Percentiles rank a stretch among this genome's conserved stretches.
Conservation (phyloP, 208 protist genomes). For the Porcisia hertigi region DNA sequence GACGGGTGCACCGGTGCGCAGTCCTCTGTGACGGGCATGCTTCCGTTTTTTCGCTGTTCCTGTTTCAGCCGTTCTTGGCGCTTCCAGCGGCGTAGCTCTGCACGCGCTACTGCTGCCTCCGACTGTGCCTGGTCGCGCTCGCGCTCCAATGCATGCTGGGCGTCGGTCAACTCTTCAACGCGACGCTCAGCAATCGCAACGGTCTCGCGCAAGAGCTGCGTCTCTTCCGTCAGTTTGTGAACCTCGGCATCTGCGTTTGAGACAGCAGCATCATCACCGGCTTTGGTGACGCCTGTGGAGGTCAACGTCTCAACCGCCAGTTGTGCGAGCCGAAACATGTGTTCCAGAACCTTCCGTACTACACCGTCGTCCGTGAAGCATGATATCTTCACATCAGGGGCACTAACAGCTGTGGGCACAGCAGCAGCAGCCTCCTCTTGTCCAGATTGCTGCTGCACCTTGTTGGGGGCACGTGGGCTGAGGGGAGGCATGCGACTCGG, state of each 20-base stretch:
- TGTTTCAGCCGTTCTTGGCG: constrained; percentile 26
- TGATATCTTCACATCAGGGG: constrained; percentile 32
- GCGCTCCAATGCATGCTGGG: constrained; percentile 38
- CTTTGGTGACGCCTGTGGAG: background rate
- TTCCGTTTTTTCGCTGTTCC: background rate
- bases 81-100: constrained; percentile 74
- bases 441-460: constrained; percentile 11
- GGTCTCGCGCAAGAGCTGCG: constrained; percentile 48
- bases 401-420: constrained; percentile 8
- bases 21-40: background rate
- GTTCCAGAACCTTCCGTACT: constrained; percentile 61
- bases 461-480: constrained; percentile 26
- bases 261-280: background rate
- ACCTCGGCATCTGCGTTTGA: constrained; percentile 6
- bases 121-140: constrained; percentile 72
- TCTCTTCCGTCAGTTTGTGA: constrained; percentile 38
- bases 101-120: constrained; percentile 69
- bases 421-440: background rate
- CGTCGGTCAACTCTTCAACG: constrained; percentile 21
- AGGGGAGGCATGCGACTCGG: constrained; percentile 22
- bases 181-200: constrained; percentile 48
- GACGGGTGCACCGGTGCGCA: background rate
- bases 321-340: constrained; percentile 78
- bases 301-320: constrained; percentile 15
- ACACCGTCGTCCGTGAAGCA: constrained; percentile 52